Percentiles rank a stretch among this genome's conserved stretches.
Conservation (phyloP, 306 rosid genomes). For the Cyamopsis tetragonoloba region DNA sequence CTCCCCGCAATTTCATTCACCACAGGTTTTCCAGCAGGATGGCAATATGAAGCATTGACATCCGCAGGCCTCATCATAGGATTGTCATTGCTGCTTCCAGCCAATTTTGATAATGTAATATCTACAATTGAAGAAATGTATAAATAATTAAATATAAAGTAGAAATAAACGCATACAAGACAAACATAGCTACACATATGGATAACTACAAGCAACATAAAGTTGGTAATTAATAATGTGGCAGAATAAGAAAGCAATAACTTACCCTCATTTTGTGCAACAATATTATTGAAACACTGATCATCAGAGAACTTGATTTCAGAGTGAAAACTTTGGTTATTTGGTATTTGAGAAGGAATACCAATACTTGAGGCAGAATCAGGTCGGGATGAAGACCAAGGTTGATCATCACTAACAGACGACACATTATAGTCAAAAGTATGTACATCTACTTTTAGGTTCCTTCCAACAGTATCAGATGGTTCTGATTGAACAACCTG, state of each 20-base stretch:
- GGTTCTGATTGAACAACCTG: slow-evolving; percentile 38
- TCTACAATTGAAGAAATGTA: slow-evolving; percentile 36
- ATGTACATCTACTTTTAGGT: slow-evolving; percentile 36
- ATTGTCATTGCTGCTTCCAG: slow-evolving; percentile 38
- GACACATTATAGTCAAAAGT: slow-evolving; percentile 36
- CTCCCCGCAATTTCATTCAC: slow-evolving; percentile 38
- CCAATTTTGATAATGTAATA: slow-evolving; percentile 37
- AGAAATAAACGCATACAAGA: background rate
- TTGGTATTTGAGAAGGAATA: slow-evolving; percentile 33
- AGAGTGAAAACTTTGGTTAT: slow-evolving; percentile 33
- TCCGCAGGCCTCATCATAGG: slow-evolving; percentile 37
- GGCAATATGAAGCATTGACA: slow-evolving; percentile 29
- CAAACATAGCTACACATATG: background rate
- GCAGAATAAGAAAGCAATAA: slow-evolving; percentile 1
- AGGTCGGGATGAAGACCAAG: slow-evolving; percentile 40
- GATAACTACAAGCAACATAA: background rate
- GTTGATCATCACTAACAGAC: slow-evolving; percentile 33
- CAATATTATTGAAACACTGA: slow-evolving; percentile 36
- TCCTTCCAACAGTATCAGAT: slow-evolving; percentile 40
- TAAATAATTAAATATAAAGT: background rate
- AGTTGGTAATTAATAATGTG: background rate
- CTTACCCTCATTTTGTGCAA: slow-evolving; percentile 50
- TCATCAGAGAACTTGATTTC: slow-evolving; percentile 41
- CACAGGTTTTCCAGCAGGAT: slow-evolving; percentile 31
- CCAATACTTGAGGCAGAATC: slow-evolving; percentile 34